A percentile compares a stretch with the other conserved stretches of the same genome.
These are phyloP conservation scores for Phyllosticta citribraziliensis DNA, from an alignment of 2,329 filamentous ascomycete genomes.

Conservation along the genomic window DNA sequence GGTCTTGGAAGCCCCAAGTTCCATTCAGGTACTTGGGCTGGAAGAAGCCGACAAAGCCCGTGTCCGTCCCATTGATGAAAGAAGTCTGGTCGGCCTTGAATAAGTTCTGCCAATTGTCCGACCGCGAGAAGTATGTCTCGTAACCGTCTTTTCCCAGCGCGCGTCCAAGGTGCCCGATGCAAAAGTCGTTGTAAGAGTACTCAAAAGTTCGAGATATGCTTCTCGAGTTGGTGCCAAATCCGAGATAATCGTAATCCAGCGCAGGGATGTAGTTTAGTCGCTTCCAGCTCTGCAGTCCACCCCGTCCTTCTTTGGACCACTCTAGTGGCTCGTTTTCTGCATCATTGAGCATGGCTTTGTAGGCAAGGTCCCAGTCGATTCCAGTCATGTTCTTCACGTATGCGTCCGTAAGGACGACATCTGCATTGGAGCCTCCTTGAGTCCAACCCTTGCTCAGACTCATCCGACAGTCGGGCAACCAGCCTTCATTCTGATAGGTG, in stretches of 20 bases:
- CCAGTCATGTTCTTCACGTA: slow-evolving; percentile 56
- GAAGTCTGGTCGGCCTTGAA: slow-evolving; percentile 37
- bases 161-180: slow-evolving; percentile 53
- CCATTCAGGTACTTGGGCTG: slow-evolving; percentile 57
- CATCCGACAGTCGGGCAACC: slow-evolving; percentile 69
- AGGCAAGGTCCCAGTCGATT: slow-evolving; percentile 28
- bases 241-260: slow-evolving; percentile 32
- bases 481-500: slow-evolving; percentile 61
- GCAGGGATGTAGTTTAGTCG: slow-evolving; percentile 27
- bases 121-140: slow-evolving; percentile 47
- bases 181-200: slow-evolving; percentile 39
- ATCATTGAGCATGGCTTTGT: slow-evolving; percentile 29
- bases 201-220: slow-evolving; percentile 34
- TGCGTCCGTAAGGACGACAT: slow-evolving; percentile 59
- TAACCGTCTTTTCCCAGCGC: slow-evolving; percentile 46
- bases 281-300: slow-evolving; percentile 29
- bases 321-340: slow-evolving; percentile 31
- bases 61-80: slow-evolving; percentile 39
- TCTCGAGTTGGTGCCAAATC: slow-evolving; percentile 32
- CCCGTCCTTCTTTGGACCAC: slow-evolving; percentile 28
- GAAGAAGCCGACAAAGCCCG: slow-evolving; percentile 60
- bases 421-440: slow-evolving; percentile 67
- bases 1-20: slow-evolving; percentile 61
- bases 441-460: slow-evolving; percentile 65
- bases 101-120: slow-evolving; percentile 59